Percentiles rank a stretch among this genome's conserved stretches.
Evolutionary conservation across 2,329 filamentous ascomycete genomes (phyloP).

Genomic region (Berkeleyomyces rouxiae): DNA sequence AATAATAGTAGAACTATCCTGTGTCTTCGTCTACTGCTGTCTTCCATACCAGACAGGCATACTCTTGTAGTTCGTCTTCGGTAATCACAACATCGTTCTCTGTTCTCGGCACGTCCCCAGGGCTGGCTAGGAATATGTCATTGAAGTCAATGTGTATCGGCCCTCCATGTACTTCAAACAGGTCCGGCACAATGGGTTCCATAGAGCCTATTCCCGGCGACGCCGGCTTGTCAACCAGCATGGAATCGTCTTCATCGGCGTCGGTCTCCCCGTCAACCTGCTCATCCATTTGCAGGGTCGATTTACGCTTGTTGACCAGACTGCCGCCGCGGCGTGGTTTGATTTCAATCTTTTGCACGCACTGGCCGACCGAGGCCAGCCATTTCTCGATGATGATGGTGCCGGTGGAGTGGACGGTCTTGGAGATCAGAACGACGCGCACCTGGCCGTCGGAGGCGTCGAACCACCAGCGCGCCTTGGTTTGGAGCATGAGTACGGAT

Average conservation of each 20-base stretch:
- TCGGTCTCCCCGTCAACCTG: neutral
- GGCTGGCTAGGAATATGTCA: slow-evolving; percentile 8
- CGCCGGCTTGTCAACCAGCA: slow-evolving; percentile 7
- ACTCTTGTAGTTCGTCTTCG: slow-evolving; percentile 8
- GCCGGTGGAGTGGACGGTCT: slow-evolving; percentile 6
- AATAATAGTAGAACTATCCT: neutral
- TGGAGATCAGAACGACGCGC: slow-evolving; percentile 1
- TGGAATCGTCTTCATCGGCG: neutral
- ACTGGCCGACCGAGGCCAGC: neutral
- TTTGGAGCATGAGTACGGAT: slow-evolving; percentile 10
- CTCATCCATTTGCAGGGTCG: neutral
- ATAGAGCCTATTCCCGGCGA: neutral
- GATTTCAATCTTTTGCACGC: slow-evolving; percentile 2
- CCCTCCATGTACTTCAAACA: slow-evolving; percentile 14
- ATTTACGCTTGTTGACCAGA: slow-evolving; percentile 6
- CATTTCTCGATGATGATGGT: slow-evolving; percentile 9
- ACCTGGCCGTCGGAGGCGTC: slow-evolving; percentile 7
- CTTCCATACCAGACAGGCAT: slow-evolving; percentile 5
- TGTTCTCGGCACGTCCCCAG: neutral
- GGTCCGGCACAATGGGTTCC: slow-evolving; percentile 13
- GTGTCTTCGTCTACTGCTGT: slow-evolving; percentile 5
- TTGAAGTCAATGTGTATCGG: slow-evolving; percentile 4
- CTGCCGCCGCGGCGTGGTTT: neutral
- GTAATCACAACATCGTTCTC: slow-evolving; percentile 9
- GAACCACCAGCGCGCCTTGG: slow-evolving; percentile 10